A percentile compares a stretch with the other conserved stretches of the same genome.
These are phyloP conservation scores for Backusella luteola DNA, from an alignment of 192 early-diverging fungal species.

Conservation along the genomic window DNA sequence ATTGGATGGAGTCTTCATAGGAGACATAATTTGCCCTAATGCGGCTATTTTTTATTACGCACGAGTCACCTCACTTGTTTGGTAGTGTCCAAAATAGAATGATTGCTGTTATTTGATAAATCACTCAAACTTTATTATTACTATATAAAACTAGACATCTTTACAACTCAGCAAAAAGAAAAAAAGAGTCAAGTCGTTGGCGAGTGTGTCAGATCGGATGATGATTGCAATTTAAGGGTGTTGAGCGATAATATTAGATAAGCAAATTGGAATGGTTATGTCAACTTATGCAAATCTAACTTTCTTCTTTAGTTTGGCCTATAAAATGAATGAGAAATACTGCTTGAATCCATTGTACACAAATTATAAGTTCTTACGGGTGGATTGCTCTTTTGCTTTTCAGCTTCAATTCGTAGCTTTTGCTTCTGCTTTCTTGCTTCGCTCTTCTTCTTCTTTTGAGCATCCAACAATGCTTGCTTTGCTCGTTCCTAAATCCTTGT, in stretches of 20 bases:
- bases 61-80: background rate
- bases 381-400: background rate
- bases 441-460: conserved; percentile 1
- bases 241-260: background rate
- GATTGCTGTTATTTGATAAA: background rate
- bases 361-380: background rate
- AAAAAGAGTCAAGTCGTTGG: background rate
- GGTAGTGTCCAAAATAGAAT: background rate
- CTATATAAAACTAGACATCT: background rate
- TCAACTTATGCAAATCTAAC: conserved; percentile 7
- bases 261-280: background rate
- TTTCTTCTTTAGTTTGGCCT: conserved; percentile 4
- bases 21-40: background rate
- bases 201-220: background rate
- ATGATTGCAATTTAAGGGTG: background rate
- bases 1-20: background rate
- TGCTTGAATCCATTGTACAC: background rate
- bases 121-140: background rate
- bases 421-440: conserved; percentile 7
- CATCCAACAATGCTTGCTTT: background rate
- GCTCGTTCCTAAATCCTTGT: background rate
- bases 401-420: background rate
- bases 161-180: background rate
- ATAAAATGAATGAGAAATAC: background rate
- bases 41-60: background rate